Evolutionary conservation across 306 rosid species (phyloP).

Genomic region (Mimosa bimucronata): DNA sequence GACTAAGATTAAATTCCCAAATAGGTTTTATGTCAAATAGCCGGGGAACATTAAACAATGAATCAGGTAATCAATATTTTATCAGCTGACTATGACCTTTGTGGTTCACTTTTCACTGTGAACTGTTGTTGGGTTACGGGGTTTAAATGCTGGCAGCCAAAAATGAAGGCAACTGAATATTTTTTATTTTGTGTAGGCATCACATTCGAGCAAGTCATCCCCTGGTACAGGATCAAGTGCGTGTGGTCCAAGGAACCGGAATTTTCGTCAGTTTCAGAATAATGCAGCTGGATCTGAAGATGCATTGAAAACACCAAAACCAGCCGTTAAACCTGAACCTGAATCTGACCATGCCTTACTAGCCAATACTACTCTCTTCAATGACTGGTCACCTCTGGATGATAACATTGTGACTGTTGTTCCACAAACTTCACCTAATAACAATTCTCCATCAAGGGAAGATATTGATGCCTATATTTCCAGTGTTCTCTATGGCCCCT

Average conservation of each 20-base stretch:
- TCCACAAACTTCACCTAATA: constrained; percentile 43
- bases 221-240: constrained; percentile 32
- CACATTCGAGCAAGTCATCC: constrained; percentile 37
- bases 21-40: no score
- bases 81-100: not conserved
- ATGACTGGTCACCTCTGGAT: constrained; percentile 76
- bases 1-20: no score
- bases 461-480: constrained; percentile 46
- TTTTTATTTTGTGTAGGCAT: constrained; percentile 38
- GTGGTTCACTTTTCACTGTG: not conserved
- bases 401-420: constrained; percentile 58
- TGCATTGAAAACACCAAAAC: constrained; percentile 25
- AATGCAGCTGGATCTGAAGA: constrained; percentile 34
- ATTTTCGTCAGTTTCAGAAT: constrained; percentile 36
- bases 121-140: not conserved
- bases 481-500: constrained; percentile 33
- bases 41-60: not conserved
- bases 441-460: constrained; percentile 48
- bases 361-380: not conserved
- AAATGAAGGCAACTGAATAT: not conserved
- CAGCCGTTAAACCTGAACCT: constrained; percentile 19
- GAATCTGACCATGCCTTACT: constrained; percentile 1
- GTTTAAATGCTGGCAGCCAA: not conserved
- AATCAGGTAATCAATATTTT: constrained; percentile 4
- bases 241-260: constrained; percentile 35